Conservation (phyloP, 306 rosid species). For the Sindora glabra region DNA sequence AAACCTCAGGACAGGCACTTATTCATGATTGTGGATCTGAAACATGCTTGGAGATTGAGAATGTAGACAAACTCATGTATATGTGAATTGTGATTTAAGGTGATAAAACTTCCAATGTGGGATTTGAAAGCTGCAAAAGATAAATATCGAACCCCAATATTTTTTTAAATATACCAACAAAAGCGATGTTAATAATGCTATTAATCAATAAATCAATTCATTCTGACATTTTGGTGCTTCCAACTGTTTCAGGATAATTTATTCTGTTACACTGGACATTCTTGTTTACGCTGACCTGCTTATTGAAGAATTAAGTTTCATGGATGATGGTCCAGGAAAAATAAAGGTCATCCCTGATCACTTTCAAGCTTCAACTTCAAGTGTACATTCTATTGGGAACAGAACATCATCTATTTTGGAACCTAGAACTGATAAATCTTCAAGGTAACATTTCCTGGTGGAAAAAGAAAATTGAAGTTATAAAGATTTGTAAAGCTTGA, state of each 20-base stretch:
- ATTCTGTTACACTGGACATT: not conserved
- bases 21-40: too few relatives aligned
- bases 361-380: slow-evolving; percentile 50
- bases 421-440: slow-evolving; percentile 30
- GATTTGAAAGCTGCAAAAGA: too few relatives aligned
- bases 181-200: not conserved
- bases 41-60: too few relatives aligned
- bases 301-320: slow-evolving; percentile 27
- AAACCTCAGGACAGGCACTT: too few relatives aligned
- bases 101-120: too few relatives aligned
- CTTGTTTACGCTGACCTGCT: not conserved
- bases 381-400: slow-evolving; percentile 33
- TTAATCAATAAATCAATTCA: not conserved
- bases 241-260: slow-evolving; percentile 16
- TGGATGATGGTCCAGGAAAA: slow-evolving; percentile 71
- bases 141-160: too few relatives aligned
- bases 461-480: not conserved
- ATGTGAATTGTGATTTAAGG: too few relatives aligned
- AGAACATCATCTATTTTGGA: slow-evolving; percentile 27
- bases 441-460: slow-evolving; percentile 25
- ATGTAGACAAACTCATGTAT: too few relatives aligned
- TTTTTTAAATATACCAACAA: too few relatives aligned
- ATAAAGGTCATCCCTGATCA: slow-evolving; percentile 67
- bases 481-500: not conserved
- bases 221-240: slow-evolving; percentile 6